Conservation (phyloP, 73 alveolate species). For the Uronychia binucleata region DNA sequence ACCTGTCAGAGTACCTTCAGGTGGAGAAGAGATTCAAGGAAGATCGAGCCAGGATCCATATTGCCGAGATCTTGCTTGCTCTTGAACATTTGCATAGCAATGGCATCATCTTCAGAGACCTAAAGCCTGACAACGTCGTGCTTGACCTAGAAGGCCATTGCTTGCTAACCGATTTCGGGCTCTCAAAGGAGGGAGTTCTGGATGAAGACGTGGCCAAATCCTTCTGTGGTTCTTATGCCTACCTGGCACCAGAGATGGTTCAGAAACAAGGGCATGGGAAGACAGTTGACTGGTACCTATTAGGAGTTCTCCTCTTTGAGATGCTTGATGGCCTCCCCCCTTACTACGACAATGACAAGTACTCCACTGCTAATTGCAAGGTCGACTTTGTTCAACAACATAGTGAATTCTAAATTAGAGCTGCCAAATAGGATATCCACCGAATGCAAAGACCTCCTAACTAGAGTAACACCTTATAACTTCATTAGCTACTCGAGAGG, state of each 20-base stretch:
- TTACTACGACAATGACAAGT: slow-evolving; percentile 77
- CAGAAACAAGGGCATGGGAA: slow-evolving; percentile 90
- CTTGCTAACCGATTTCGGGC: slow-evolving; percentile 94
- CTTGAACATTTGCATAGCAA: slow-evolving; percentile 84
- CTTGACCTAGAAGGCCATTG: slow-evolving; percentile 90
- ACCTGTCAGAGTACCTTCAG: slow-evolving; percentile 84
- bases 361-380: slow-evolving; percentile 15
- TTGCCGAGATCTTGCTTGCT: slow-evolving; percentile 84
- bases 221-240: slow-evolving; percentile 93
- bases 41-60: slow-evolving; percentile 75
- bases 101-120: slow-evolving; percentile 89
- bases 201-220: slow-evolving; percentile 75
- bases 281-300: slow-evolving; percentile 93
- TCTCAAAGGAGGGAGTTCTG: slow-evolving; percentile 84
- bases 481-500: slow-evolving; percentile 40
- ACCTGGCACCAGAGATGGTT: slow-evolving; percentile 96
- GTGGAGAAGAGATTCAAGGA: slow-evolving; percentile 80
- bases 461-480: not conserved
- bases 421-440: not conserved
- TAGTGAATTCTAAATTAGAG: slow-evolving; percentile 4
- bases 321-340: slow-evolving; percentile 92
- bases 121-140: slow-evolving; percentile 94
- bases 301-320: slow-evolving; percentile 92
- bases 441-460: not conserved
- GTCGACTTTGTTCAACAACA: slow-evolving; percentile 59